Conservation (phyloP, 805 yeast species). For the Monosporozyma servazzii region DNA sequence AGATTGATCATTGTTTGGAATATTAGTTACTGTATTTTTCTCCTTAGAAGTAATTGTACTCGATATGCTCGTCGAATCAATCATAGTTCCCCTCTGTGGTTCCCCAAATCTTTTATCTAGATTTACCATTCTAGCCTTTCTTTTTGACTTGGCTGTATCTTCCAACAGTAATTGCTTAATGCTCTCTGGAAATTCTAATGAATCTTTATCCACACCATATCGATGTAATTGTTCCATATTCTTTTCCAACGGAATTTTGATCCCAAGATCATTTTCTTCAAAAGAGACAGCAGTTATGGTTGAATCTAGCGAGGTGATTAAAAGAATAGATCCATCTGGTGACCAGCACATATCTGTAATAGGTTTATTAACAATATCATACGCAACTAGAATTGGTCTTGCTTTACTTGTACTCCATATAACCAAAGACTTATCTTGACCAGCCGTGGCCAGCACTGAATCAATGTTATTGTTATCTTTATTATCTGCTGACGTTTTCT, state of each 20-base stretch:
- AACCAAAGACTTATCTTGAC: constrained; percentile 84
- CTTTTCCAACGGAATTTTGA: constrained; percentile 50
- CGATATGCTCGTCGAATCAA: background rate
- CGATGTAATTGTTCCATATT: constrained; percentile 63
- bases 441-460: constrained; percentile 88
- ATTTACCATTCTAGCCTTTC: constrained; percentile 12
- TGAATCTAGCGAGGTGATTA: constrained; percentile 77
- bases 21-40: background rate
- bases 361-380: constrained; percentile 64
- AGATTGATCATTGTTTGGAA: background rate
- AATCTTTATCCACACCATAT: constrained; percentile 83
- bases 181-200: constrained; percentile 79
- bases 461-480: constrained; percentile 27
- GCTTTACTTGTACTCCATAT: constrained; percentile 77
- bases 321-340: constrained; percentile 67
- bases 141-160: constrained; percentile 41
- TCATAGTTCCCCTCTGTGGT: background rate
- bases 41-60: background rate
- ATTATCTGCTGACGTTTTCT: background rate
- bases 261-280: constrained; percentile 55
- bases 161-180: constrained; percentile 68
- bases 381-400: constrained; percentile 71
- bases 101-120: constrained; percentile 7
- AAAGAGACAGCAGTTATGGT: constrained; percentile 60
- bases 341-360: constrained; percentile 89